Conservation (phyloP, 768 basidiomycete species). For the Suillus subaureus region DNA sequence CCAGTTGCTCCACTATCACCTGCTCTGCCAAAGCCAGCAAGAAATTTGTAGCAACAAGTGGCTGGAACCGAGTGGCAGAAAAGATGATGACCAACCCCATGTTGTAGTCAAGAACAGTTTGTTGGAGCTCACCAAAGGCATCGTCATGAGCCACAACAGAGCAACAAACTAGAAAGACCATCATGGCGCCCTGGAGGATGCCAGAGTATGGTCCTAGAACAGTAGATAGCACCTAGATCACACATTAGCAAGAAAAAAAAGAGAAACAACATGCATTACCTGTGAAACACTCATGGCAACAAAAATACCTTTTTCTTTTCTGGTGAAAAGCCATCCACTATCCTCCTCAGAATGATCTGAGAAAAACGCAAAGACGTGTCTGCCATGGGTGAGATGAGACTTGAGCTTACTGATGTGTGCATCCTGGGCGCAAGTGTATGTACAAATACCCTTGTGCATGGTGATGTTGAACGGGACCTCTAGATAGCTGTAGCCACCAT, state of each 20-base stretch:
- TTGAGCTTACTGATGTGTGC: background rate
- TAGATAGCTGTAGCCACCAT: background rate
- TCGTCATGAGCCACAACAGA: background rate
- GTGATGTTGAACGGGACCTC: background rate
- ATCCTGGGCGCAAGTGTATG: background rate
- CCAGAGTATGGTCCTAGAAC: background rate
- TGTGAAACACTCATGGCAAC: background rate
- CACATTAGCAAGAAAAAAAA: background rate
- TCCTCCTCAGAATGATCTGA: background rate
- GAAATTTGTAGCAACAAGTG: background rate
- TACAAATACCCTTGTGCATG: accelerated
- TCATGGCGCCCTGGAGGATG: background rate
- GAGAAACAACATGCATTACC: background rate
- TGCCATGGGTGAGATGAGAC: background rate
- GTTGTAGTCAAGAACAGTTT: background rate
- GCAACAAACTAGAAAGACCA: background rate
- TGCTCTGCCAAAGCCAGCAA: background rate
- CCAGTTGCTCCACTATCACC: background rate
- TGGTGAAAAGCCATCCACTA: background rate
- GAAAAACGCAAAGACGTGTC: background rate
- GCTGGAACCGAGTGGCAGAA: background rate
- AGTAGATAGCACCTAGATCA: background rate
- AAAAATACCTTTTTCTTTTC: background rate
- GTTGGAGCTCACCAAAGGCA: background rate
- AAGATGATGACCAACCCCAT: background rate